Evolutionary conservation across 2,329 filamentous ascomycete species (phyloP), one percentile per base, ranked within the genome.

Genomic region (Endocalyx cinctus): DNA sequence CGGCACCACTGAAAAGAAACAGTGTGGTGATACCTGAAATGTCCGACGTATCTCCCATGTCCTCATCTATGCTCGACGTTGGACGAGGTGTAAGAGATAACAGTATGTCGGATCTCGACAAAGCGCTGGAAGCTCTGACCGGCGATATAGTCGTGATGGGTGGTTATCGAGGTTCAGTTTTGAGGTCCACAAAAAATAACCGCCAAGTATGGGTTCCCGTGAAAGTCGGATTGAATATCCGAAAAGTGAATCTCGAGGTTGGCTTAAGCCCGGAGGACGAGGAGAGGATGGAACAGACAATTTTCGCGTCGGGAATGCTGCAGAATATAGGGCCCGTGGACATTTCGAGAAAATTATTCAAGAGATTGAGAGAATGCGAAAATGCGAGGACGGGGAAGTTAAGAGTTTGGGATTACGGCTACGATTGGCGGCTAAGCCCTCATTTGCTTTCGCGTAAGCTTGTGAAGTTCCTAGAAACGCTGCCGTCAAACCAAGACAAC

Each of bases 141-240:
- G 89, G 90, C 1, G 90, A 97, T 52, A 58, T 97, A 6, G 87
- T 97, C 6, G 70, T 96, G 18, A 72, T 97, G 53, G 90, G 90
- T 14, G 90, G 90, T 11, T 95, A 96, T 54, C 75, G 90, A 44
- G 90, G 90, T 4, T 95, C 89, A 0, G 73, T 96, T n/a, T 61
- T 97, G 18, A 79, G 89, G 18, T 94, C 87, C 10, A 83, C 87
- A 10, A 81, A 87, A 41, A 75, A 84, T 4, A 79, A 90, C 51
- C 79, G 87, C n/a, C 87, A 94, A 54, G 65, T 95, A 0, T 97
- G 90, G 90, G 86, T 94, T 2, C 89, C 89, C 0, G 82, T 96
- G 52, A 96, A 96, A 59, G 82, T 95, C 17, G 89, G 90, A 1
- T 65, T 97, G 31, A 95, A 94, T 48, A 76, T 96, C 41, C 82